Evolutionary conservation across 345 rosid species (phyloP), one percentile per base, ranked within the genome.

Genomic region (Eutrema heterophyllum): DNA sequence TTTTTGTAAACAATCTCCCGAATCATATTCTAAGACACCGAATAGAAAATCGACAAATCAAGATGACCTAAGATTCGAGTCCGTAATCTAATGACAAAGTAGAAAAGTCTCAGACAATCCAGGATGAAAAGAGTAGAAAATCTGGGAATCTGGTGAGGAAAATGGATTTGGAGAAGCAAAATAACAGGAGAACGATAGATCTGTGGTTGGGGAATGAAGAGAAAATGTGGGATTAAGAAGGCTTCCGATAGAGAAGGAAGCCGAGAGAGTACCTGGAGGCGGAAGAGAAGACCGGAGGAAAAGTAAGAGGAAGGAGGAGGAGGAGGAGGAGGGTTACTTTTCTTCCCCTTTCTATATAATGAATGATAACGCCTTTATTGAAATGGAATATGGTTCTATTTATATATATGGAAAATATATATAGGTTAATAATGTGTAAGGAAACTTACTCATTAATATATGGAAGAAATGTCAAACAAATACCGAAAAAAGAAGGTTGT

Each of bases 271-370:
- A 74, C 78, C 68, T 58, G 73, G 67, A 74, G 39, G 46, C 71
- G 66, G 68, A 69, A 62, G 75, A 76, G 75, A 21, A 63, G 66
- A 48, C 53, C 57, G 66, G 32, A 57, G 66, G 33, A 33, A 39
- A 30, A 44, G 55, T 41, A 46, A 48, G 36, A 12, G 8, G 39
- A 46, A 15, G 73, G 10, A 33, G 58, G 40, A 48, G n/a, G n/a
- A n/a, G 56, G 43, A 33, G 36, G 67, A 51, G 46, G 2, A 35
- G 54, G 64, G 58, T 46, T 54, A 43, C 7, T 41, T 50, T 56
- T 38, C 41, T 39, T 43, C 26, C 27, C 49, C 48, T 46, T 60
- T 36, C 3, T 39, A 1, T 9, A 6, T 55, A 48, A n/a, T 16
- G 52, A 7, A 44, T 76, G 13, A 27, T 36, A 48, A 57, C 67